Evolutionary conservation across 306 rosid genomes (phyloP).

Genomic region (Medicago truncatula): MtrunA17r5.0-ANR NC_053048.1:35215001-35215500

Average conservation of each 20-base stretch:
- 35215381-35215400: not conserved
- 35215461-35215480: conserved; percentile 94
- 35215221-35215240: not conserved
- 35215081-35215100: not conserved
- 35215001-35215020: not conserved
- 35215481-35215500: conserved; percentile 88
- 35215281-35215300: conserved; percentile 3
- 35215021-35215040: not conserved
- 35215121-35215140: not conserved
- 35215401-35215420: conserved; percentile 7
- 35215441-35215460: conserved; percentile 95
- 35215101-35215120: not conserved
- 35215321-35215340: conserved; percentile 3
- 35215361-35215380: not conserved
- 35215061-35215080: not conserved
- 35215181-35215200: not conserved
- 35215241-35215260: not conserved
- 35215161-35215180: not conserved
- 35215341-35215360: not conserved
- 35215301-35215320: not conserved
- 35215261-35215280: not conserved
- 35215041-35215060: not conserved
- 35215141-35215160: too few relatives aligned
- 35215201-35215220: not conserved
- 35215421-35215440: conserved; percentile 33